Percentiles rank a stretch among this genome's conserved stretches.
phyloP scores from a whole-genome alignment of 73 alveolate species.

The Paramecium octaurelia region DNA sequence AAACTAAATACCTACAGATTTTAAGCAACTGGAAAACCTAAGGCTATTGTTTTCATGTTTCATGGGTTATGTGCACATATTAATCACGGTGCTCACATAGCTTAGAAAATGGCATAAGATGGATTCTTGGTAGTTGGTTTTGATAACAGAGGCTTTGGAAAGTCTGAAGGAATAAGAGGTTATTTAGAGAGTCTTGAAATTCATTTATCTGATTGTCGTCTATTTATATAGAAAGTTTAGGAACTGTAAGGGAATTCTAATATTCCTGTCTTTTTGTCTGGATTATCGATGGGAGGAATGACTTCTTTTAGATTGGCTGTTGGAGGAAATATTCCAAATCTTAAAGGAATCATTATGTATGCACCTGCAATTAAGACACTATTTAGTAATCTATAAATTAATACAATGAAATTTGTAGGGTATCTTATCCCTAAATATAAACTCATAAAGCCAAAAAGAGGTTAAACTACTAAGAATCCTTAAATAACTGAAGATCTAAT shows the following conservation, averaged over 20 bases:
- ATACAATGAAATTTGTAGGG: not conserved
- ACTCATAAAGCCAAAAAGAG: constrained; percentile 43
- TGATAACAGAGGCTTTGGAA: constrained; percentile 64
- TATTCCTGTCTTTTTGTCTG: constrained; percentile 38
- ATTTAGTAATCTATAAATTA: not conserved
- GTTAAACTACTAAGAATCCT: constrained; percentile 43
- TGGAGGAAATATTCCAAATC: not conserved
- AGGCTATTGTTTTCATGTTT: constrained; percentile 49
- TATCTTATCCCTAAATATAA: constrained; percentile 9
- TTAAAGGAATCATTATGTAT: constrained; percentile 47
- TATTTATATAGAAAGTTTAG: not conserved
- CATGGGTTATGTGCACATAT: constrained; percentile 54
- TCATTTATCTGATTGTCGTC: constrained; percentile 42
- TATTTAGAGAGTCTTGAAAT: constrained; percentile 50
- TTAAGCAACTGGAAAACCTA: constrained; percentile 22
- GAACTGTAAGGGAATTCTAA: constrained; percentile 22
- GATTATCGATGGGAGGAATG: constrained; percentile 65
- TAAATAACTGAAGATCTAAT: constrained; percentile 28
- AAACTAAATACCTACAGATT: constrained; percentile 33
- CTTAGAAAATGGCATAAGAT: constrained; percentile 3
- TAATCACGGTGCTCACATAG: constrained; percentile 60
- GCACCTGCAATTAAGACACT: constrained; percentile 61
- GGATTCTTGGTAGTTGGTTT: constrained; percentile 56
- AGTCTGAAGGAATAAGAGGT: constrained; percentile 58
- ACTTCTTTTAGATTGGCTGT: constrained; percentile 43